A percentile compares a stretch with the other conserved stretches of the same genome.
phyloP scores from a whole-genome alignment of 441 rosid species.

The Aleurites moluccanus region DNA sequence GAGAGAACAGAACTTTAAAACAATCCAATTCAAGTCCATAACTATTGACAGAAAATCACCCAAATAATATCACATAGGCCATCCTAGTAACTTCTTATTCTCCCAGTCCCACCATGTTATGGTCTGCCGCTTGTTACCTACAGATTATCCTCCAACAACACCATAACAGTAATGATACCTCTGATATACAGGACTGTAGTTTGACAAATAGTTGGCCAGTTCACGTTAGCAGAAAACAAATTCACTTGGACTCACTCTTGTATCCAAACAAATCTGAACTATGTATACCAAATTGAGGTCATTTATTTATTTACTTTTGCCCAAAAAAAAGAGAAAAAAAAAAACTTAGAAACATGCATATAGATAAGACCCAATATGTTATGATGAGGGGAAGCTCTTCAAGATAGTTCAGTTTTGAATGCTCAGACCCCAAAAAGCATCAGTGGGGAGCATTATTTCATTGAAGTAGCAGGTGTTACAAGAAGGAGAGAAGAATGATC shows the following conservation, averaged over 20 bases:
- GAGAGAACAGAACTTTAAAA: conserved; percentile 11
- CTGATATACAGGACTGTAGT: neutral
- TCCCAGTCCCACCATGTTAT: neutral
- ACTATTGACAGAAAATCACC: neutral
- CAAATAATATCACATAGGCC: neutral
- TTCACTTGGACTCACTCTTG: neutral
- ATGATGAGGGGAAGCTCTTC: neutral
- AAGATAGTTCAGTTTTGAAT: neutral
- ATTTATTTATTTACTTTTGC: neutral
- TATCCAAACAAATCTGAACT: neutral
- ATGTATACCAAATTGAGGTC: neutral
- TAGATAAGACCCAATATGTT: neutral
- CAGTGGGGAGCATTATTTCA: neutral
- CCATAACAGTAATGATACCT: neutral
- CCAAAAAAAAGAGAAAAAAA: too few species aligned
- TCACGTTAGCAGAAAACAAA: neutral
- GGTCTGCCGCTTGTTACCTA: neutral
- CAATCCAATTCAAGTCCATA: conserved; percentile 15
- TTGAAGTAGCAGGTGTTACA: neutral
- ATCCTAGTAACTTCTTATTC: conserved; percentile 3
- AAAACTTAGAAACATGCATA: neutral
- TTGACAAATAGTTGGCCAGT: neutral
- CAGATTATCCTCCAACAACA: neutral
- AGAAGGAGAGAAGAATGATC: neutral
- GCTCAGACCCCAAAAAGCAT: neutral